These are phyloP conservation scores for Dactylella cylindrospora DNA, from an alignment of 2,329 filamentous ascomycete genomes.

Conservation along the genomic window DNA sequence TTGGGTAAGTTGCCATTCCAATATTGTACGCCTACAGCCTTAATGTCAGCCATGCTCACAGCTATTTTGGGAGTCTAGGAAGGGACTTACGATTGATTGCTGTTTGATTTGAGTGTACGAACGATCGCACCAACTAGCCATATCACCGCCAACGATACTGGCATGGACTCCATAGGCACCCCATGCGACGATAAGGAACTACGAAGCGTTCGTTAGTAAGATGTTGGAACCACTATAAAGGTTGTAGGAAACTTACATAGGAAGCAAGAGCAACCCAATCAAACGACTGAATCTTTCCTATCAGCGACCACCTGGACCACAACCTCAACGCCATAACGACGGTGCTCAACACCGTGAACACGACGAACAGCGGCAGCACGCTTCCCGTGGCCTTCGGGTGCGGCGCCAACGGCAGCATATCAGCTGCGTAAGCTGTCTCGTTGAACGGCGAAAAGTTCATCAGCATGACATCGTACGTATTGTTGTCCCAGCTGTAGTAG, in stretches of 20 bases:
- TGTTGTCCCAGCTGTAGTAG: slow-evolving; percentile 26
- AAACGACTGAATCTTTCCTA: slow-evolving; percentile 19
- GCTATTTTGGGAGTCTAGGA: neutral
- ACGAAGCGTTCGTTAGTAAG: neutral
- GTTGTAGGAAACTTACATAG: slow-evolving; percentile 10
- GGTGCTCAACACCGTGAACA: slow-evolving; percentile 18
- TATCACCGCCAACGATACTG: slow-evolving; percentile 21
- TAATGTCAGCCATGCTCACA: too few species aligned
- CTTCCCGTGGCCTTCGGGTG: slow-evolving; percentile 18
- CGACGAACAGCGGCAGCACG: slow-evolving; percentile 17
- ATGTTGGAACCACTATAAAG: neutral
- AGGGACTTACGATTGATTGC: slow-evolving; percentile 23
- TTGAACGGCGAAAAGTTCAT: slow-evolving; percentile 26
- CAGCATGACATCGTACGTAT: slow-evolving; percentile 25
- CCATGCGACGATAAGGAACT: slow-evolving; percentile 29
- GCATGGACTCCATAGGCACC: slow-evolving; percentile 31
- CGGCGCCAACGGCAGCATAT: slow-evolving; percentile 17
- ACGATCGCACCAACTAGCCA: slow-evolving; percentile 32
- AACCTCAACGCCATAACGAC: slow-evolving; percentile 23
- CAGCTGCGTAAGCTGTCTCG: slow-evolving; percentile 15
- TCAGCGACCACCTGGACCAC: slow-evolving; percentile 19
- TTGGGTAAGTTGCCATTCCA: slow-evolving; percentile 24
- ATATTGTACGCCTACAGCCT: slow-evolving; percentile 22
- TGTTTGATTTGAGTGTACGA: slow-evolving; percentile 24
- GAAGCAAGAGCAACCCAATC: slow-evolving; percentile 18